Percentiles rank a stretch among this genome's conserved stretches.
phyloP scores from a whole-genome alignment of 129 eudicot genomes.

The Centaurea solstitialis region DNA sequence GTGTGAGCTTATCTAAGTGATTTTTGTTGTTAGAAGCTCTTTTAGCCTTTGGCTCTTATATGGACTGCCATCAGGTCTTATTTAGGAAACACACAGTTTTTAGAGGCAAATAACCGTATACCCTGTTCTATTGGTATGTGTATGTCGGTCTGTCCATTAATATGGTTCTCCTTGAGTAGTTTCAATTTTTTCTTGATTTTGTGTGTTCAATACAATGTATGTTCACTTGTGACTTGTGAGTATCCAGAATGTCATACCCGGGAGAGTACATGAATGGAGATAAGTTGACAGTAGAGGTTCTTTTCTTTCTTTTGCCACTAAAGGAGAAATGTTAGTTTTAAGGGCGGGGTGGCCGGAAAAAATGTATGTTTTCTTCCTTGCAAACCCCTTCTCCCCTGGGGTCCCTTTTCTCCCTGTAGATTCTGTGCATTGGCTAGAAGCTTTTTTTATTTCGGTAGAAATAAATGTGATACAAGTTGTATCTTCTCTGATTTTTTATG shows the following conservation, averaged over 20 bases:
- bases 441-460: background rate
- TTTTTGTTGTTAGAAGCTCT: slow-evolving; percentile 7
- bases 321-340: background rate
- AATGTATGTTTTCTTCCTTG: background rate
- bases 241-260: background rate
- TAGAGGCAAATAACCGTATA: background rate
- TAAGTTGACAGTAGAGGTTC: background rate
- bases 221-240: background rate
- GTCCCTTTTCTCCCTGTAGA: background rate
- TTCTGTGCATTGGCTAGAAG: background rate
- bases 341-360: background rate
- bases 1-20: background rate
- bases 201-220: background rate
- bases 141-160: background rate
- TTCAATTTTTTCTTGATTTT: background rate
- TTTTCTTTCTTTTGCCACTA: background rate
- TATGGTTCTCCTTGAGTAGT: background rate
- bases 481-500: background rate
- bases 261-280: background rate
- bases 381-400: background rate
- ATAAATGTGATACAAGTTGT: background rate
- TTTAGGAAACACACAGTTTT: background rate
- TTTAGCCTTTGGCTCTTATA: background rate
- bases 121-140: background rate
- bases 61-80: background rate